These are phyloP conservation scores for Magnusiomyces tetraspermus DNA, from an alignment of 1,139 yeast species.

Conservation along the genomic window DNA sequence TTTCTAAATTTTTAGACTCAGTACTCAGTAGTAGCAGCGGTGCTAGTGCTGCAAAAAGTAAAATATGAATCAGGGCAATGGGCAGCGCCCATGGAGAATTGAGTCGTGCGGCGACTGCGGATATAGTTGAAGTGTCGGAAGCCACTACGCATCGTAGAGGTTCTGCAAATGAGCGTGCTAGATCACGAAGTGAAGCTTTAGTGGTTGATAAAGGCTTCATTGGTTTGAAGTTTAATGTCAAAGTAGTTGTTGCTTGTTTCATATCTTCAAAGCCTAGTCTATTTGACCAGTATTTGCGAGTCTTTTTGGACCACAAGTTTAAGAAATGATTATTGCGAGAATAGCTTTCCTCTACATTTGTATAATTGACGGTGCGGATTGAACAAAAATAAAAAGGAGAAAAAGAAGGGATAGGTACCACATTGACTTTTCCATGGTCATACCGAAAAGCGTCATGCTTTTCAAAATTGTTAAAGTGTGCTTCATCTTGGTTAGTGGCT, in stretches of 20 bases:
- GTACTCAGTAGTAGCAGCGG: slow-evolving; percentile 16
- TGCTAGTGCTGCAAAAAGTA: slow-evolving; percentile 17
- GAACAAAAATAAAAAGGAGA: too few species aligned
- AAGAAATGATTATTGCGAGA: too few species aligned
- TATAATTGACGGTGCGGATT: too few species aligned
- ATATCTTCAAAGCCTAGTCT: too few species aligned
- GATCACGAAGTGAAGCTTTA: slow-evolving; percentile 14
- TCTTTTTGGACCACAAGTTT: too few species aligned
- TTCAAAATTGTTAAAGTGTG: too few species aligned
- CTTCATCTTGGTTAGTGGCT: neutral
- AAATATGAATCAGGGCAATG: slow-evolving; percentile 19
- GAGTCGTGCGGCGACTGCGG: slow-evolving; percentile 17
- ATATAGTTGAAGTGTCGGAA: slow-evolving; percentile 18
- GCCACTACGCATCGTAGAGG: slow-evolving; percentile 20
- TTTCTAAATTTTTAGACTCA: neutral
- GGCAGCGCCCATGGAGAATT: slow-evolving; percentile 24
- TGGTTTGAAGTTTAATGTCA: neutral
- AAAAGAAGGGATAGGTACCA: too few species aligned
- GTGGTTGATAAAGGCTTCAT: neutral
- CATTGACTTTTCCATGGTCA: too few species aligned
- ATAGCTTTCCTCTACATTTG: too few species aligned
- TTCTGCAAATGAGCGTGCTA: slow-evolving; percentile 17
- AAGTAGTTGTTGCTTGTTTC: too few species aligned
- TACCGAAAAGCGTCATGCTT: too few species aligned
- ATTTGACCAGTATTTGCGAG: too few species aligned